Conservation (phyloP, 2,329 filamentous ascomycete species). For the Penicillium occitanis region DNA sequence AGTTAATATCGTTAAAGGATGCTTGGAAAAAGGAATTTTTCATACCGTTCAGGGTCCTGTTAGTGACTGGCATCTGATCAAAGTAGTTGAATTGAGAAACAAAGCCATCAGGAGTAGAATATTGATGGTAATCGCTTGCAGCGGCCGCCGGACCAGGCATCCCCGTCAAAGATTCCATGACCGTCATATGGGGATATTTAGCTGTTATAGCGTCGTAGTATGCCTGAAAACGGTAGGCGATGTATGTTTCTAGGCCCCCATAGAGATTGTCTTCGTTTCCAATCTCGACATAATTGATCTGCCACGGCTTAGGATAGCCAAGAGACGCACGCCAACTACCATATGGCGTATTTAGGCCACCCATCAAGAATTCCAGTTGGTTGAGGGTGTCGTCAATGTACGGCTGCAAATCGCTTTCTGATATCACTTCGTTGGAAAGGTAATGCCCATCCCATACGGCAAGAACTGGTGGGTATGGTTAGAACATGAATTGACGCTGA, state of each 20-base stretch:
- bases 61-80: constrained; percentile 40
- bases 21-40: constrained; percentile 10
- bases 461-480: neutral
- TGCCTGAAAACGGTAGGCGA: constrained; percentile 53
- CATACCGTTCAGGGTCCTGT: constrained; percentile 33
- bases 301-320: constrained; percentile 61
- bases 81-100: constrained; percentile 44
- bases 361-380: constrained; percentile 53
- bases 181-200: constrained; percentile 49
- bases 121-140: constrained; percentile 44
- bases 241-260: constrained; percentile 41
- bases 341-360: constrained; percentile 55
- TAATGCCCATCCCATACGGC: constrained; percentile 8
- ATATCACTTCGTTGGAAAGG: constrained; percentile 1
- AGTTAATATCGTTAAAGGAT: constrained; percentile 20
- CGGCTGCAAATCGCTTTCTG: neutral
- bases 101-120: constrained; percentile 42
- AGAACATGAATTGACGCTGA: neutral
- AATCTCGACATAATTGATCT: constrained; percentile 61
- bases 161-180: constrained; percentile 9
- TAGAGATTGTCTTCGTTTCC: constrained; percentile 64
- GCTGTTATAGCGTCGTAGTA: constrained; percentile 60
- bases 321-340: constrained; percentile 58
- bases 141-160: constrained; percentile 29
- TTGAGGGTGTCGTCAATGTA: constrained; percentile 14